These are phyloP conservation scores for Sarocladiaceae sp. DNA, from an alignment of 2,329 filamentous ascomycete species.

Conservation along the genomic window DNA sequence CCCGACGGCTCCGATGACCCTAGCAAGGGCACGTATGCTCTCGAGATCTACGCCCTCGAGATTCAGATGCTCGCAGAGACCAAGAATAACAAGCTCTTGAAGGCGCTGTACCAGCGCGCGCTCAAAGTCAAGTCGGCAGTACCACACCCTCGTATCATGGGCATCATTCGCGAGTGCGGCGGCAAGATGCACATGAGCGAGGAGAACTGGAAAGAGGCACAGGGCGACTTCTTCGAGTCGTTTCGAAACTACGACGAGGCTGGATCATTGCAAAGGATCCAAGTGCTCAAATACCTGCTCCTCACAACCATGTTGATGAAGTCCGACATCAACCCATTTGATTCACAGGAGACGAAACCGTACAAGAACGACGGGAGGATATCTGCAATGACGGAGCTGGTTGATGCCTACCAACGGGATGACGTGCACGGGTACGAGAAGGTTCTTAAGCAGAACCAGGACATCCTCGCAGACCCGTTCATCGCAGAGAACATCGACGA, in stretches of 20 bases:
- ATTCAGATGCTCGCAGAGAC: conserved; percentile 99
- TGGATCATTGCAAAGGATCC: conserved; percentile 90
- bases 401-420: conserved; percentile 93
- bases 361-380: conserved; percentile 96
- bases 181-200: conserved; percentile 99
- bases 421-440: conserved; percentile 90
- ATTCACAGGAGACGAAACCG: conserved; percentile 97
- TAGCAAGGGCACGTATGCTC: conserved; percentile 91
- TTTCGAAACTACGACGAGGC: conserved; percentile 99
- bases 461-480: conserved; percentile 87
- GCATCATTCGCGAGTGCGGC: conserved; percentile 95
- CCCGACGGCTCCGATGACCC: conserved; percentile 87
- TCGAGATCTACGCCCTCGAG: conserved; percentile 94
- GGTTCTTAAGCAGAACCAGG: conserved; percentile 81
- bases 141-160: conserved; percentile 98
- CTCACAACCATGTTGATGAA: conserved; percentile 98
- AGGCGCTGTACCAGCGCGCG: conserved; percentile 86
- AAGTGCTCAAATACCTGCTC: conserved; percentile 95
- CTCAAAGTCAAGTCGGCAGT: conserved; percentile 94
- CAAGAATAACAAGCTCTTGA: conserved; percentile 95
- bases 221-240: conserved; percentile 97
- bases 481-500: conserved; percentile 99
- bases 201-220: conserved; percentile 97
- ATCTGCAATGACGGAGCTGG: conserved; percentile 93
- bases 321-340: conserved; percentile 97